Evolutionary conservation across 306 rosid species (phyloP), one percentile per base, ranked within the genome.

Genomic region (Citrullus amarus): DNA sequence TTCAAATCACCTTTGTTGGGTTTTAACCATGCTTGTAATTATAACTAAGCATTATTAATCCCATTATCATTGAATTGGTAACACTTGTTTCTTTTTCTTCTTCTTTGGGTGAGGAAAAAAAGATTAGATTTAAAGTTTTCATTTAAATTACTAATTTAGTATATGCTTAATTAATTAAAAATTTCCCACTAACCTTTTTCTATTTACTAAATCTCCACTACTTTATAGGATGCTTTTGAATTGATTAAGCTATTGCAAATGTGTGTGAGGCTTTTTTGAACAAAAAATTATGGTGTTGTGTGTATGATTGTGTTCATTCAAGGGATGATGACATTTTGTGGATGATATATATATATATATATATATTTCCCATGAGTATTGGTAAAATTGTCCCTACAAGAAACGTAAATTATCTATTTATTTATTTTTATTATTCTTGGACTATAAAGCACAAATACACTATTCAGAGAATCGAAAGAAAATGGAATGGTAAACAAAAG

Each of bases 1-100:
- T 50, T 73, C 16, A 73, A 30, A 73, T 50, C 61, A 73, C 61
- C 46, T 73, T 73, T 73, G 61, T 73, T 73, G 77, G 77, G 77
- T 25, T 51, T 73, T 73, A 73, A 51, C 77, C 77, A 73, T 73
- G 77, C 77, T 51, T 73, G 46, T 73, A 73, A 73, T 73, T 58
- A 73, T 73, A 50, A 51, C 77, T 73, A 50, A 70, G 5, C 77
- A 73, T 51, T 51, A 73, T 73, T 73, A 73, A 72, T 28, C 43
- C 43, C 20, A 50, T 50, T 16, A 15, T 51, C 12, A 72, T 50
- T 72, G 60, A 71, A 71, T 25, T 71, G 12, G 51, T 30, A 71
- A 73, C 46, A 8, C 3, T 73, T 8, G 9, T 73, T 72, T 72
- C 60, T 72, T 72, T 72, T 56, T 48, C 43, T 48, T 72, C 43